Evolutionary conservation across 331 rosid species (phyloP).

Genomic region (Malus hybrid): DNA sequence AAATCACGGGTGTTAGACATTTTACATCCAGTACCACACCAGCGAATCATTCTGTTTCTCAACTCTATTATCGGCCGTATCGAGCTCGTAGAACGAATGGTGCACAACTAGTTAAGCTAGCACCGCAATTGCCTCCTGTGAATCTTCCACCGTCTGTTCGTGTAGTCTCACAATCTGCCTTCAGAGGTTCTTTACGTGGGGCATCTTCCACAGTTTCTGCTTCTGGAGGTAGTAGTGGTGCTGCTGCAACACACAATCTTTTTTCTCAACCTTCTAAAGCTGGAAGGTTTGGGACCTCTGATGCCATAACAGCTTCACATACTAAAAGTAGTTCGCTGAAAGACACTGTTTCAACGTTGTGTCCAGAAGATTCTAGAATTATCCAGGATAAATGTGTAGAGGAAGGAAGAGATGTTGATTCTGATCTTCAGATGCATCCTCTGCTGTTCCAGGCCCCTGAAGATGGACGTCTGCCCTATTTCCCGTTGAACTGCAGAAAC

Average conservation of each 20-base stretch:
- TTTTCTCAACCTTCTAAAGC: slow-evolving; percentile 36
- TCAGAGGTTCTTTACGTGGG: slow-evolving; percentile 45
- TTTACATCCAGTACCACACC: slow-evolving; percentile 25
- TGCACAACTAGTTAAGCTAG: slow-evolving; percentile 62
- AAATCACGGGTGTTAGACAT: slow-evolving; percentile 29
- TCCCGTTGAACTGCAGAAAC: slow-evolving; percentile 45
- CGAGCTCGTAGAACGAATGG: slow-evolving; percentile 42
- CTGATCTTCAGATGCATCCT: slow-evolving; percentile 91
- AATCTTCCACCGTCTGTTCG: slow-evolving; percentile 93
- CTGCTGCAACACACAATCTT: slow-evolving; percentile 26
- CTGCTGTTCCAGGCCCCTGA: slow-evolving; percentile 76
- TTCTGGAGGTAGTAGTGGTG: slow-evolving; percentile 32
- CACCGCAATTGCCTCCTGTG: slow-evolving; percentile 88
- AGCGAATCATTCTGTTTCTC: slow-evolving; percentile 31
- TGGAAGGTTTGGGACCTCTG: slow-evolving; percentile 20
- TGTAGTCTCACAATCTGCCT: slow-evolving; percentile 72
- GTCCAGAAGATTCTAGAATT: slow-evolving; percentile 31
- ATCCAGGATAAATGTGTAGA: slow-evolving; percentile 32
- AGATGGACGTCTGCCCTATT: slow-evolving; percentile 48
- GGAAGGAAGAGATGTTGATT: slow-evolving; percentile 39
- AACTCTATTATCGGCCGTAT: slow-evolving; percentile 42
- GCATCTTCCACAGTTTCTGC: slow-evolving; percentile 32
- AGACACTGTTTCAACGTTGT: slow-evolving; percentile 25
- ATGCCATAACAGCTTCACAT: slow-evolving; percentile 21
- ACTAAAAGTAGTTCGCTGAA: slow-evolving; percentile 3